phyloP scores from a whole-genome alignment of 2,329 filamentous ascomycete genomes.

The Stachybotrys echinatus region DNA sequence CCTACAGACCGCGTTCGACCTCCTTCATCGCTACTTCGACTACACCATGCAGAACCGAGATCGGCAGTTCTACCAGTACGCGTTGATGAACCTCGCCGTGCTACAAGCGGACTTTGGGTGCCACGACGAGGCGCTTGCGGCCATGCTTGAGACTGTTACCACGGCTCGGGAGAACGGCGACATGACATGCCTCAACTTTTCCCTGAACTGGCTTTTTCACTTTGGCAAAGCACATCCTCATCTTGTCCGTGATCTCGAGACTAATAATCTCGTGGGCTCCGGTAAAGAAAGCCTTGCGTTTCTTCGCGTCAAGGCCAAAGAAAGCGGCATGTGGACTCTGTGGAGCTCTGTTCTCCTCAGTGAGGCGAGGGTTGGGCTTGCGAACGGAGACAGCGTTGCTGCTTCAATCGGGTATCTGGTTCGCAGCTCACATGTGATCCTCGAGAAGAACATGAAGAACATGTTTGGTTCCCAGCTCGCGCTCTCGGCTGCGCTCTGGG shows the following conservation, averaged over 20 bases:
- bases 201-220: conserved; percentile 92
- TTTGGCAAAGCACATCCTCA: conserved; percentile 82
- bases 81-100: conserved; percentile 86
- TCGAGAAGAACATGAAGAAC: conserved; percentile 68
- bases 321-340: conserved; percentile 79
- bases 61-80: conserved; percentile 88
- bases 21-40: conserved; percentile 91
- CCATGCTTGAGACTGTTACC: conserved; percentile 91
- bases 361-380: conserved; percentile 75
- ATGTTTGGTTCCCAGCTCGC: conserved; percentile 71
- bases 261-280: conserved; percentile 68
- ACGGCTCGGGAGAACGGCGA: conserved; percentile 94
- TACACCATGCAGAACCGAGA: conserved; percentile 87
- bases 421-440: conserved; percentile 76
- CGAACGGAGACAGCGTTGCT: conserved; percentile 61
- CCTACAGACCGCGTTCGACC: conserved; percentile 84
- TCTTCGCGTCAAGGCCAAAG: conserved; percentile 78
- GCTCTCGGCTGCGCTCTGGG: conserved; percentile 68
- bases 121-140: conserved; percentile 80
- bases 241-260: conserved; percentile 64
- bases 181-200: conserved; percentile 88
- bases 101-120: conserved; percentile 94
- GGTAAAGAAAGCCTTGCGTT: conserved; percentile 80
- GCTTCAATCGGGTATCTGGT: conserved; percentile 70
- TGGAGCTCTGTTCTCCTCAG: conserved; percentile 79